A percentile compares a stretch with the other conserved stretches of the same genome.
These are phyloP conservation scores for Solanum habrochaites DNA, from an alignment of 257 asterid species.

Conservation along the genomic window DNA sequence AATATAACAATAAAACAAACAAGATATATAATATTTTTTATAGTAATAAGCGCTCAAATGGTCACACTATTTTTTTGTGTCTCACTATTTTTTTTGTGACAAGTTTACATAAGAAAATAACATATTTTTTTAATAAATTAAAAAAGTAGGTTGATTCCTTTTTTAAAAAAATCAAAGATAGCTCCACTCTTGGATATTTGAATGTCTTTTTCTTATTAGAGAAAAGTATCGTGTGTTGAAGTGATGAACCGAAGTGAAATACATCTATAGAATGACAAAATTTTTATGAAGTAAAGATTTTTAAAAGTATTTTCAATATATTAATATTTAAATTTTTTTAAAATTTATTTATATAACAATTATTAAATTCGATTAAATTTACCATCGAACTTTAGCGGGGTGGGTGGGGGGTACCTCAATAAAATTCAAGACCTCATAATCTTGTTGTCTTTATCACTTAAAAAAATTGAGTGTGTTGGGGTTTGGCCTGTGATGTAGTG, in stretches of 20 bases:
- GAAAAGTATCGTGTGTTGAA: neutral
- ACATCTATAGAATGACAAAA: neutral
- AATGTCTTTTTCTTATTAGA: neutral
- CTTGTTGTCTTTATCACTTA: neutral
- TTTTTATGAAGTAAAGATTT: neutral
- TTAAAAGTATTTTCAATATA: neutral
- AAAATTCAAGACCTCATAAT: neutral
- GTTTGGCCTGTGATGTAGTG: neutral
- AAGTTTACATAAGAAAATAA: neutral
- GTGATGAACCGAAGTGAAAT: neutral
- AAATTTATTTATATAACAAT: neutral
- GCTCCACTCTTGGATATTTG: neutral
- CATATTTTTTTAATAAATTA: neutral
- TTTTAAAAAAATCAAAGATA: neutral
- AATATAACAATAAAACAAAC: neutral
- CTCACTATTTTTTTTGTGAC: neutral
- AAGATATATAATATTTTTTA: too few species aligned
- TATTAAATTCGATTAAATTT: neutral
- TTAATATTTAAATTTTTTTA: too few species aligned
- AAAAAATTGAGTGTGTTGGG: neutral
- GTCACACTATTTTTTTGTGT: neutral
- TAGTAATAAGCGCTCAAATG: neutral
- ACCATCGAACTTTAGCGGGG: neutral
- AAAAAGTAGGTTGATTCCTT: neutral
- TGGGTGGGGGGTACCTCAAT: neutral